Evolutionary conservation across 805 yeast genomes (phyloP), one percentile per base, ranked within the genome.

Genomic region (Pichia gijzeniarum): DNA sequence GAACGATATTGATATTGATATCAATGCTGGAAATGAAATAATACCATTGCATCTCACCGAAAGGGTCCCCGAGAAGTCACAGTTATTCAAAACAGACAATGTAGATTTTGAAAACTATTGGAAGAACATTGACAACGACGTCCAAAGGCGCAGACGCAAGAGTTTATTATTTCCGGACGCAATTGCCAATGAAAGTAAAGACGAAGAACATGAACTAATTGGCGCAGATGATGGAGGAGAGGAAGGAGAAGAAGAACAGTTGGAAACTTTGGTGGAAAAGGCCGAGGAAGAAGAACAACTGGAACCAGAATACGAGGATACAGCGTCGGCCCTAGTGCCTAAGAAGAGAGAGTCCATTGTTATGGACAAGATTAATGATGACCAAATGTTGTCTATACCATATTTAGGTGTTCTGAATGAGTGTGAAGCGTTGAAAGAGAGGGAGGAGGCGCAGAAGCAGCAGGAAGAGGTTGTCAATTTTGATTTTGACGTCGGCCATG

Each of bases 141-240:
- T 4, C 70, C 69, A 53, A 70, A 71, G 44, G 76, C 76, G 60
- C 65, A 71, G 44, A 76, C 76, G 60, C 65, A 81, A 7, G 47
- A 64, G 28, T 61, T 39, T 27, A 77, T 63, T 62, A 69, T 67
- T 57, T 68, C 35, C 20, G 27, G 16, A 9, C 30, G 35, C 28
- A 25, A 10, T 7, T 10, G 10, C 10, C 6, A 25, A 10, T 25
- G 10, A 25, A 10, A 25, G 10, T 25, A 10, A 10, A 25, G 10
- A 25, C 28, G 28, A 25, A 25, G 28, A 25, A 25, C 6, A 7
- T 10, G 28, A 25, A 6, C 10, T 10, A 25, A 25, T 10, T 25
- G 28, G 28, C 9, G 10, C 9, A 25, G 28, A 10, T 7, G 28
- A 25, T 7, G 28, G 10, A 25, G 28, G 10, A 25, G 28, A 25